Conservation (phyloP, 148 eudicot species). For the Gaultheria prostrata region DNA sequence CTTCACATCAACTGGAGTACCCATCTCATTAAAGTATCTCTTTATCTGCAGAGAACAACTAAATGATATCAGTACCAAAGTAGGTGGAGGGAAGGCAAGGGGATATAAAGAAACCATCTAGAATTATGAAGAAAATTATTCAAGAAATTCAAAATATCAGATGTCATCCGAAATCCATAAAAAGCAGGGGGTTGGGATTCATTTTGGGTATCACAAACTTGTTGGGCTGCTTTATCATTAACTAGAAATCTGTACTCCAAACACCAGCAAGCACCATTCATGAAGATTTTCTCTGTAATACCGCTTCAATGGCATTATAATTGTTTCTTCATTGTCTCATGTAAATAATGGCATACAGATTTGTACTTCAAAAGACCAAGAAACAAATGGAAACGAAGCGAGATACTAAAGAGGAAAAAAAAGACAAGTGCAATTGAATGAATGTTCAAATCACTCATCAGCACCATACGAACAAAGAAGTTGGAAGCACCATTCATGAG, state of each 20-base stretch:
- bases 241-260: neutral
- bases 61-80: slow-evolving; percentile 1
- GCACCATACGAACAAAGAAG: neutral
- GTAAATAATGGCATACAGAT: neutral
- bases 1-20: slow-evolving; percentile 83
- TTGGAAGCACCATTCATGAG: neutral
- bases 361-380: neutral
- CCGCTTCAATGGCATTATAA: neutral
- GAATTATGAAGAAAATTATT: neutral
- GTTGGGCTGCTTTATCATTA: neutral
- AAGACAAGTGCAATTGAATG: neutral
- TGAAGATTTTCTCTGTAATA: neutral
- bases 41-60: slow-evolving; percentile 42
- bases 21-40: slow-evolving; percentile 74
- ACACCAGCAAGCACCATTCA: neutral
- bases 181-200: neutral
- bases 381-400: neutral
- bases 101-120: neutral
- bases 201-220: neutral
- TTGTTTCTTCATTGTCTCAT: neutral
- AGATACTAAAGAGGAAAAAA: neutral
- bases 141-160: neutral
- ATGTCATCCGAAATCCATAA: neutral
- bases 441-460: neutral
- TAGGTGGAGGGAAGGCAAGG: neutral